A percentile compares a stretch with the other conserved stretches of the same genome.
Conservation (phyloP, 2,329 filamentous ascomycete species). For the Penicillium sp. region DNA sequence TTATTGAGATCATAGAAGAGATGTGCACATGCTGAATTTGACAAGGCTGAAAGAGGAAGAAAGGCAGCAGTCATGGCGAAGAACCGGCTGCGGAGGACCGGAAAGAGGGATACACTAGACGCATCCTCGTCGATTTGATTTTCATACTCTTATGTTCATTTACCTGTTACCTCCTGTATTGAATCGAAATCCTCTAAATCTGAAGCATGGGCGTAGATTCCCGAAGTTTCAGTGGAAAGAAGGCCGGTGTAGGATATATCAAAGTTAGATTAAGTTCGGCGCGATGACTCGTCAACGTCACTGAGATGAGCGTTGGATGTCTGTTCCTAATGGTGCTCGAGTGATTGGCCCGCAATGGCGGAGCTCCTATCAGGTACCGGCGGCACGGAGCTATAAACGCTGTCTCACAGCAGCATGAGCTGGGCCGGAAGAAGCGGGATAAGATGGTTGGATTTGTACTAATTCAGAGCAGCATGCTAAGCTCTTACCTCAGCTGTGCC, state of each 20-base stretch:
- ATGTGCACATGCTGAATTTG: background rate
- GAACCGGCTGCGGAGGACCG: conserved; percentile 53
- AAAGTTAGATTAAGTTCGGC: conserved; percentile 1
- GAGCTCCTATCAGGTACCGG: background rate
- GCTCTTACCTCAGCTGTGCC: background rate
- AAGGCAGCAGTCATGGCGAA: conserved; percentile 40
- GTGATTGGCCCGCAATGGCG: background rate
- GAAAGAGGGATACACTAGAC: conserved; percentile 24
- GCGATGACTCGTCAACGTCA: conserved; percentile 12
- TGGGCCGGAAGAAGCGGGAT: background rate
- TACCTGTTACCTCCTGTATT: conserved; percentile 38
- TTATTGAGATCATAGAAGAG: conserved; percentile 67
- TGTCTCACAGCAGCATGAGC: background rate
- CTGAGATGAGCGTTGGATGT: background rate
- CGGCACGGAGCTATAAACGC: background rate
- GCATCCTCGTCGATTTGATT: conserved; percentile 30
- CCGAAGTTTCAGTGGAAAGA: background rate
- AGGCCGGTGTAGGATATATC: background rate
- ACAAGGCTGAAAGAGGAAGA: conserved; percentile 65
- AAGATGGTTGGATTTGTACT: background rate
- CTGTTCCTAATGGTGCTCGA: background rate
- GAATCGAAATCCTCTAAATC: conserved; percentile 31
- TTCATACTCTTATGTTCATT: conserved; percentile 30
- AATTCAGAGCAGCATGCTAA: background rate
- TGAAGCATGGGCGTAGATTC: background rate